Percentiles rank a stretch among this genome's conserved stretches.
Conservation (phyloP, 1,139 yeast genomes). For the Blastobotrys proliferans region DNA sequence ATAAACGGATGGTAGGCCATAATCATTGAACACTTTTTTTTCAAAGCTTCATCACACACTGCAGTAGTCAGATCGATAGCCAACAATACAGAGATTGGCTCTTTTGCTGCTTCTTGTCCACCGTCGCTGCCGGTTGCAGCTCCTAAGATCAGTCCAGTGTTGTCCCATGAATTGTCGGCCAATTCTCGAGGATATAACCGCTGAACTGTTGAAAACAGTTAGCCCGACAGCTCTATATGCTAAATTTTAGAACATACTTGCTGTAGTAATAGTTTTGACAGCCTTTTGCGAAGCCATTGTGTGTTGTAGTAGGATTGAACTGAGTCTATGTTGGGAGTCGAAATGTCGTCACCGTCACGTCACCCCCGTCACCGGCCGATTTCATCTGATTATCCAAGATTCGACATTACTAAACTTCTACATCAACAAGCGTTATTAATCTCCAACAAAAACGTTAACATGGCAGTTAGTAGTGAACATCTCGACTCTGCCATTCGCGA, state of each 20-base stretch:
- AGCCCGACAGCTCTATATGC: not conserved
- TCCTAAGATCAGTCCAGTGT: conserved; percentile 83
- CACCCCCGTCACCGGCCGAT: not conserved
- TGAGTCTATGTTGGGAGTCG: not conserved
- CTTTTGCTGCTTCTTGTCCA: conserved; percentile 17
- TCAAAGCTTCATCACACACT: conserved; percentile 84
- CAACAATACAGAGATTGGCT: conserved; percentile 49
- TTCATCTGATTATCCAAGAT: not conserved
- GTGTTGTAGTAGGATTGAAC: conserved; percentile 1
- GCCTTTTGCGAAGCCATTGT: conserved; percentile 19
- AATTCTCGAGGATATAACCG: conserved; percentile 64
- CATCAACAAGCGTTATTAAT: not conserved
- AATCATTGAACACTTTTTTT: conserved; percentile 45
- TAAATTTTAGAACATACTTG: conserved; percentile 14
- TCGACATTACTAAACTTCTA: not conserved
- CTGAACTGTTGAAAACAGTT: conserved; percentile 56
- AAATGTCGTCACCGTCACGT: no score
- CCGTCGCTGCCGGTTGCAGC: conserved; percentile 30
- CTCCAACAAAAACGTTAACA: conserved; percentile 1
- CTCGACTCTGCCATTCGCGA: conserved; percentile 32
- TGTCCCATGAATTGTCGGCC: conserved; percentile 92
- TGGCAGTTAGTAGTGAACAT: conserved; percentile 20
- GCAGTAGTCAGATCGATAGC: conserved; percentile 80
- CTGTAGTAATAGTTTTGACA: conserved; percentile 16
- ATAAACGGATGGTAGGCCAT: conserved; percentile 93